Evolutionary conservation across 2,329 filamentous ascomycete genomes (phyloP), one percentile per base, ranked within the genome.

Genomic region (Aspergillus fructus): DNA sequence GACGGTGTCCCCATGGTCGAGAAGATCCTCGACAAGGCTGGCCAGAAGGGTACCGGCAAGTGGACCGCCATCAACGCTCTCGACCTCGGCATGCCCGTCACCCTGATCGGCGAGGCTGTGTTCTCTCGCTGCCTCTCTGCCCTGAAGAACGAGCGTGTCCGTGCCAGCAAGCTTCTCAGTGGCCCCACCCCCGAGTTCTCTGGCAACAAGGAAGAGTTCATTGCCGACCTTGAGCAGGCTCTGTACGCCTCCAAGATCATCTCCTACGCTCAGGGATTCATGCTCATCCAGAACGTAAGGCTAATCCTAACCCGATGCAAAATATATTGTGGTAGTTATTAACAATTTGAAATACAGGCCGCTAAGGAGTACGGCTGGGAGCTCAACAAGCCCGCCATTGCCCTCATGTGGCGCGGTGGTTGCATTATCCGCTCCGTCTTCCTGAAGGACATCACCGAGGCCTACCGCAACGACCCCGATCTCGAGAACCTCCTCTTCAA

Each of bases 401-500:
- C 94, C 70, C 89, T 99, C 75, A 99, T 99, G 94, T 99, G 94
- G 94, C 91, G 94, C 78, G 94, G 94, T 82, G 94, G 94, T 70
- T 99, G 94, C 86, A 99, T 99, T 72, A 99, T 99, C 82, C 93
- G 94, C 79, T 97, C 94, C 66, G 94, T 99, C 75, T 99, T 99
- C 91, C 83, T 99, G 67, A 97, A 97, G 88, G 93, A 99, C 78
- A 99, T 99, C 81, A 99, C 94, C 70, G 89, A 89, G 66, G 94
- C 94, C 53, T 99, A 97, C 87, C 93, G 93, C 81, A 87, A 85
- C 68, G 88, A 97, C 84, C 90, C 91, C 66, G 89, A 97, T 66
- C 89, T 99, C 65, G 89, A 97, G 88, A 99, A 99, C 86, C 83
- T 99, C 69, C 86, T 99, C 69, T 99, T 97, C 79, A 91, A 96